Percentiles rank a stretch among this genome's conserved stretches.
Evolutionary conservation across 768 basidiomycete genomes (phyloP).

Genomic region (Flagelloscypha sp.): DNA sequence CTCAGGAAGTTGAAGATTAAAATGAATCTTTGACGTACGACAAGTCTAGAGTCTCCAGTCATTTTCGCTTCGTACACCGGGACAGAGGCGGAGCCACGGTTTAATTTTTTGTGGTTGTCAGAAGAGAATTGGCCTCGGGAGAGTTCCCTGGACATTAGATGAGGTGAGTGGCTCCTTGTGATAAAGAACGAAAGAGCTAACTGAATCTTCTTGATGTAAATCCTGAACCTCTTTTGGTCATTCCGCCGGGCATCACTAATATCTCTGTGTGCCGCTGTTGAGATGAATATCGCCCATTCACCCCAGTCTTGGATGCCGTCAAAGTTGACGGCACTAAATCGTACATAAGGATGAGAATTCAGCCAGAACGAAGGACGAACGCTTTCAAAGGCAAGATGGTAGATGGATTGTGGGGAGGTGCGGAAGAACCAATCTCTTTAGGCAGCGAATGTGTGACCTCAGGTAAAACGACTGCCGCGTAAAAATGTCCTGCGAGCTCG

Average conservation of each 20-base stretch:
- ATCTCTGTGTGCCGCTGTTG: conserved; percentile 39
- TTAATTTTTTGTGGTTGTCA: conserved; percentile 37
- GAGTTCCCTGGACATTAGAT: conserved; percentile 26
- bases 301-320: conserved; percentile 54
- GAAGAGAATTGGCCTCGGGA: conserved; percentile 43
- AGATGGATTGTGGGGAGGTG: too few species aligned
- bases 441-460: too few species aligned
- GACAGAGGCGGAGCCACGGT: conserved; percentile 29
- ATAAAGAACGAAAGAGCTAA: conserved; percentile 7
- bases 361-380: too few species aligned
- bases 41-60: conserved; percentile 40
- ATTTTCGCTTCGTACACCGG: conserved; percentile 68
- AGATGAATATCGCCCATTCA: conserved; percentile 53
- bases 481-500: too few species aligned
- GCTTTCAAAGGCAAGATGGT: too few species aligned
- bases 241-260: conserved; percentile 29
- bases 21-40: conserved; percentile 34
- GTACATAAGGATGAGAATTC: too few species aligned
- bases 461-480: too few species aligned
- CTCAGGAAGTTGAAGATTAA: conserved; percentile 3
- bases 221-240: conserved; percentile 26
- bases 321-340: conserved; percentile 50
- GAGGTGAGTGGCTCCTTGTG: background rate
- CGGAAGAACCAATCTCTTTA: too few species aligned
- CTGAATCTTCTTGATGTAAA: conserved; percentile 42